Conservation (phyloP, 1,139 yeast genomes). For the Diutina ranongensis region DNA sequence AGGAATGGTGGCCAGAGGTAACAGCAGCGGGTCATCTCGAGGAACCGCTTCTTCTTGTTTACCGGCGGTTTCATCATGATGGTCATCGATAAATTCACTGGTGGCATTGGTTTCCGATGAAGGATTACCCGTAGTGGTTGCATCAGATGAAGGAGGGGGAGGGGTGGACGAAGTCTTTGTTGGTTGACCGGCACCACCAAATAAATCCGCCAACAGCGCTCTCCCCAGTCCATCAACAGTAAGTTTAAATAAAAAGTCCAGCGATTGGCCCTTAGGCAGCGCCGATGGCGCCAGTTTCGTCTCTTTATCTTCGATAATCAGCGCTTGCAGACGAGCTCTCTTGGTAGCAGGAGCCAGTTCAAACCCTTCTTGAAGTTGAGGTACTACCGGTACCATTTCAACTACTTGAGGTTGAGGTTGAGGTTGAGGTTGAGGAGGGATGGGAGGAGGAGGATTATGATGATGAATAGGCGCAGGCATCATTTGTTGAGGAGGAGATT, state of each 20-base stretch:
- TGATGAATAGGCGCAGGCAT: neutral
- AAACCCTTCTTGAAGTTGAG: neutral
- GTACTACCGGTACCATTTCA: neutral
- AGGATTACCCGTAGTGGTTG: neutral
- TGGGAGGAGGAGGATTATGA: neutral
- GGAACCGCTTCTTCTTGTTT: neutral
- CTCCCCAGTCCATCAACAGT: conserved; percentile 4
- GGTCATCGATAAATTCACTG: neutral
- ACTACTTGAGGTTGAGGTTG: too few relatives aligned
- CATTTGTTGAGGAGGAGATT: neutral
- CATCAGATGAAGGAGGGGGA: neutral
- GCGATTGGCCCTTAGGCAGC: neutral
- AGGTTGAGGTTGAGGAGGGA: neutral
- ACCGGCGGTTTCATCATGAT: neutral
- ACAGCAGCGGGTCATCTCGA: conserved; percentile 1
- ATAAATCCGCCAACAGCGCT: conserved; percentile 4
- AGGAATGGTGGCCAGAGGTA: conserved; percentile 8
- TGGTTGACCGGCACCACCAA: neutral
- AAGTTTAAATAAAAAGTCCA: conserved; percentile 1
- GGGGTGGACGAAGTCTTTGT: neutral
- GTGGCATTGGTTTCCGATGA: neutral
- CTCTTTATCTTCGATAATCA: neutral
- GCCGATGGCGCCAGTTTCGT: neutral
- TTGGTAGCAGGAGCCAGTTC: neutral
- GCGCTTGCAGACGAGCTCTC: neutral